Percentiles rank a stretch among this genome's conserved stretches.
These are phyloP conservation scores for Citrullus colocynthis DNA, from an alignment of 306 rosid species.

Conservation along the genomic window DNA sequence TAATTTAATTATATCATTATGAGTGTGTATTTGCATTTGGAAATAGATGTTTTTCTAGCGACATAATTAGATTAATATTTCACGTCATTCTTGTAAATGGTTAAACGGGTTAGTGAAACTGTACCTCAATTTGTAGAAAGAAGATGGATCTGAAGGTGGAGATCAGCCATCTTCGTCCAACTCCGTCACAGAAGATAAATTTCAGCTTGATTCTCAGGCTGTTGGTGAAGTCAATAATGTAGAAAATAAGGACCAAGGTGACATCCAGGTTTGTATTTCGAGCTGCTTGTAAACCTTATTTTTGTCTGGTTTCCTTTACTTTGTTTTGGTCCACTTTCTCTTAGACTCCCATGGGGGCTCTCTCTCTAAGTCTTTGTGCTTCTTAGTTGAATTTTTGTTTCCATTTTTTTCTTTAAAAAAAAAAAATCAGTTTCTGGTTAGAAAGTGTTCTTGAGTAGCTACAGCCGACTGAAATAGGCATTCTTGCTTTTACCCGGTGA, in stretches of 20 bases:
- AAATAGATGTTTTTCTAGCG: background rate
- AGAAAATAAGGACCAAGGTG: slow-evolving; percentile 37
- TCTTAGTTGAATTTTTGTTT: no score
- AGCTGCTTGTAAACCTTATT: background rate
- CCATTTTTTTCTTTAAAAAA: no score
- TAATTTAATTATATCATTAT: no score
- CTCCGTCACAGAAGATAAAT: slow-evolving; percentile 23
- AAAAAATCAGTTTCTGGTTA: background rate
- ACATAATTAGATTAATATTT: background rate
- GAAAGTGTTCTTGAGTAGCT: background rate
- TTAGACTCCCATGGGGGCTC: no score
- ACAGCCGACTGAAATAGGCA: background rate
- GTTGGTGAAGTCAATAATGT: slow-evolving; percentile 33
- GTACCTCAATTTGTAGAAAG: slow-evolving; percentile 25
- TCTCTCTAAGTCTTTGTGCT: no score
- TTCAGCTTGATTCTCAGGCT: slow-evolving; percentile 22
- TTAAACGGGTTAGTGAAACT: background rate
- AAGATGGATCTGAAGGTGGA: slow-evolving; percentile 31
- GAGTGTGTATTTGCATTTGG: background rate
- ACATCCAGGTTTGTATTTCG: slow-evolving; percentile 28
- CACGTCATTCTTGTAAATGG: background rate
- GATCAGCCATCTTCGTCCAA: slow-evolving; percentile 29
- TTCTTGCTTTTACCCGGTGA: background rate
- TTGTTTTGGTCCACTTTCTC: no score
- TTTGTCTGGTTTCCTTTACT: no score